Base-by-base conservation (phyloP, 495 filamentous ascomycete genomes). In the Haplographium delicatum region DNA sequence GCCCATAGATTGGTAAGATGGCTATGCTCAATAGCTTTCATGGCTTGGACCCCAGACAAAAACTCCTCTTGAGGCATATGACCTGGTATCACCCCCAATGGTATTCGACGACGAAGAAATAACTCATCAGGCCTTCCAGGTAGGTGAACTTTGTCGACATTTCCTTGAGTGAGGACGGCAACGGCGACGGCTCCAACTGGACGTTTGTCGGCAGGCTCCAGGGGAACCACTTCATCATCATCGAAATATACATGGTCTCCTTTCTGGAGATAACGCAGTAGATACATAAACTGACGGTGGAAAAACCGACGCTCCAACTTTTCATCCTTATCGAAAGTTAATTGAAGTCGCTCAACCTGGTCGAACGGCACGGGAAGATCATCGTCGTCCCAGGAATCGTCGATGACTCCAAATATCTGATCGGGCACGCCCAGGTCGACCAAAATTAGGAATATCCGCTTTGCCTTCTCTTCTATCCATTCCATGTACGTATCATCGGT, bases 401-500 rank as follows among this genome's bases (percentile, higher is more conserved):
- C 89, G 38, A 95, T 82, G 33, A 91, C 70, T 15, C 81, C 79
- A 58, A 96, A 96, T 42, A 96, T 94, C 65, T 85, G 85, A 51
- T 89, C 84, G 0, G 91, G 83, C 10, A 89, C 78, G 0, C 84
- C 88, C 42, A 95, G 72, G 49, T 91, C 85, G 33, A 82, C 73
- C 26, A 96, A 75, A 26, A 90, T 86, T 26, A 97, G 74, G 56
- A 95, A 97, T 45, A 95, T 76, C 47, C 82, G 78, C 54, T 79
- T 84, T 3, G 88, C 84, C 57, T 83, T 85, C 52, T 84, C 69
- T 43, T 94, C 71, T 51, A 97, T 94, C 86, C 88, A 94, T 57
- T 96, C 91, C 66, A 88, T 82, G 61, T 96, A 97, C 1, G 89
- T 94, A 55, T 88, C 84, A 59, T 89, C 87, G 1, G 90, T 96